phyloP scores from a whole-genome alignment of 2,329 filamentous ascomycete genomes.

The Epichloe scottii region DNA sequence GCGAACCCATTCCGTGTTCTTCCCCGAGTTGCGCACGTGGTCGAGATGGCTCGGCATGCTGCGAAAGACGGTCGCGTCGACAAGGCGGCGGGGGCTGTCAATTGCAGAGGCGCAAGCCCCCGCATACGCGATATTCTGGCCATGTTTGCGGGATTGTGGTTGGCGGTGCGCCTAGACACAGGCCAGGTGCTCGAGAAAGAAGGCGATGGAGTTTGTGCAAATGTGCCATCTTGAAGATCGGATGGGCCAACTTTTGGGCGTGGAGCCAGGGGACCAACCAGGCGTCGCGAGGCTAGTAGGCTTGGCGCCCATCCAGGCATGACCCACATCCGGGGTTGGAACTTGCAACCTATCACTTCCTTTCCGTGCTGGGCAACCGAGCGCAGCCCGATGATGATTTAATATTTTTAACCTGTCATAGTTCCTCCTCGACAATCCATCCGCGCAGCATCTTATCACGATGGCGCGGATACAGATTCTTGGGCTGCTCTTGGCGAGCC shows the following conservation, averaged over 20 bases:
- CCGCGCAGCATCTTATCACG: conserved; percentile 2
- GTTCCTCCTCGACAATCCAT: not conserved
- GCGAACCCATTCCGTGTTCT: conserved; percentile 26
- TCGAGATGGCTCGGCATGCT: conserved; percentile 20
- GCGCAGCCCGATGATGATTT: too few relatives aligned
- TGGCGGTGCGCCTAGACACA: not conserved
- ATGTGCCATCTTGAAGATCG: not conserved
- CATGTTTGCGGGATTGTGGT: conserved; percentile 19
- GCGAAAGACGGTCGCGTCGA: conserved; percentile 16
- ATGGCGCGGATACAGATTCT: conserved; percentile 30
- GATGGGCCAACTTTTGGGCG: conserved; percentile 7
- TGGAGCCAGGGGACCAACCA: conserved; percentile 13
- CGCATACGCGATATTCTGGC: conserved; percentile 28
- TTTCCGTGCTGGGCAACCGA: too few relatives aligned
- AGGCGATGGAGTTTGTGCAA: not conserved
- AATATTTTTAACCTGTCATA: not conserved
- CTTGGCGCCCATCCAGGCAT: conserved; percentile 2
- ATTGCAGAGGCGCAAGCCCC: conserved; percentile 20
- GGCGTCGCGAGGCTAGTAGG: conserved; percentile 12
- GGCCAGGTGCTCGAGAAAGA: not conserved
- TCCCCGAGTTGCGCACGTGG: conserved; percentile 19
- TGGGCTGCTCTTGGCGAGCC: conserved; percentile 22
- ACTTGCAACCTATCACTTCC: too few relatives aligned
- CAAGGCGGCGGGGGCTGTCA: conserved; percentile 12
- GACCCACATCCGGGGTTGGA: not conserved